A percentile compares a stretch with the other conserved stretches of the same genome.
Conservation (phyloP, 495 filamentous ascomycete genomes). For the Bacidia rubella region DNA sequence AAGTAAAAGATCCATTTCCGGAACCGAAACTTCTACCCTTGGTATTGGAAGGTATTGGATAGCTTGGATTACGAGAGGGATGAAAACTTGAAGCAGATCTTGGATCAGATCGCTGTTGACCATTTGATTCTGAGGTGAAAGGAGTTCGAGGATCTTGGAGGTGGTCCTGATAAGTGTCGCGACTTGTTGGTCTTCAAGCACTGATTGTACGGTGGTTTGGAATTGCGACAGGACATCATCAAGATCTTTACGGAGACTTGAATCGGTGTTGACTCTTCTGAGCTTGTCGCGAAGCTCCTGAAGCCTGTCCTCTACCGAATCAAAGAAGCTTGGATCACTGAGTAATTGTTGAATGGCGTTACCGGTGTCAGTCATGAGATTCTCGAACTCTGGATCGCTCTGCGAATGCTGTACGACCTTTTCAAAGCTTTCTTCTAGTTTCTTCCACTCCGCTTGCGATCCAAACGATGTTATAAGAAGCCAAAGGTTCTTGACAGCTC, state of each 20-base stretch:
- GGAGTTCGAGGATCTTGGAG: conserved; percentile 47
- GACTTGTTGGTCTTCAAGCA: conserved; percentile 56
- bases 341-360: conserved; percentile 65
- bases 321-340: conserved; percentile 75
- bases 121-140: conserved; percentile 44
- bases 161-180: conserved; percentile 51
- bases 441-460: conserved; percentile 58
- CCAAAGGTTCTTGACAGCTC: conserved; percentile 68
- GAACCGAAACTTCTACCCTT: conserved; percentile 69
- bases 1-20: conserved; percentile 69
- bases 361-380: conserved; percentile 55
- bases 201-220: conserved; percentile 50
- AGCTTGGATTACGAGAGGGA: conserved; percentile 60
- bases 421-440: conserved; percentile 50
- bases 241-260: conserved; percentile 55
- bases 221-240: conserved; percentile 58
- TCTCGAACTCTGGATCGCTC: conserved; percentile 72
- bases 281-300: conserved; percentile 56
- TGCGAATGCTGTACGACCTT: conserved; percentile 59
- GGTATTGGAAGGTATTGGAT: conserved; percentile 84
- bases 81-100: conserved; percentile 62
- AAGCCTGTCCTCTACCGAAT: conserved; percentile 55
- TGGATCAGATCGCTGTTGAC: conserved; percentile 55
- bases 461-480: conserved; percentile 65
- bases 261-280: conserved; percentile 46